Evolutionary conservation across 2,329 filamentous ascomycete species (phyloP), one percentile per base, ranked within the genome.

Genomic region (Colletotrichum echinochloae): DNA sequence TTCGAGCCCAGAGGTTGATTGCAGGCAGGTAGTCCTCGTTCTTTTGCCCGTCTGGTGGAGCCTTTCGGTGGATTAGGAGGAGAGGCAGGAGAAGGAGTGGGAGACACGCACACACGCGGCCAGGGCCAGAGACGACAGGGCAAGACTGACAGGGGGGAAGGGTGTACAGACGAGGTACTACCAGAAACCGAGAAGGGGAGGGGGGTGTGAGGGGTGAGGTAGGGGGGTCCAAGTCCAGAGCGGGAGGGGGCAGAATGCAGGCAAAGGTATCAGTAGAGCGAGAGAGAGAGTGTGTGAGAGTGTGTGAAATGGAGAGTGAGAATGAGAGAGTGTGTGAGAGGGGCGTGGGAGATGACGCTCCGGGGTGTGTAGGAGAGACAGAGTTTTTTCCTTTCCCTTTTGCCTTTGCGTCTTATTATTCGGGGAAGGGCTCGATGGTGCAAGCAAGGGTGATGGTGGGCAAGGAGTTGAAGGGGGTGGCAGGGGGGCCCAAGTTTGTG

Each of bases 1-100:
- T 69, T 71, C 68, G 68, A 71, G 68, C 46, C 69, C 37, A 56
- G 54, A 71, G 59, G 69, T 54, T 65, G 69, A 69, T 71, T 71
- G 69, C 69, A 69, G 48, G 69, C 69, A 69, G 48, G 30, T n/a
- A 20, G 65, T 54, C 39, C 60, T 71, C 69, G 69, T 65, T 52
- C 59, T 60, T 59, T 60, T 59, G 65, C 52, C 64, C 54, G 64
- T 28, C 57, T 46, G 52, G 65, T 69, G 65, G 65, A 69, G 41
- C 49, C 57, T 28, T n/a, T 60, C 9, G 35, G 59, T 69, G 61
- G 65, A 49, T 67, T 70, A 44, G 57, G 52, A 56, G 51, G 59
- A 68, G 67, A 63, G 65, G 52, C 37, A 56, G 46, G 59, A 64
- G 54, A 35, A 48, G 57, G 39, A 49, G 54, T 65, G 62, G 56